A percentile compares a stretch with the other conserved stretches of the same genome.
These are phyloP conservation scores for Russula virescens DNA, from an alignment of 768 basidiomycete species.

Conservation along the genomic window DNA sequence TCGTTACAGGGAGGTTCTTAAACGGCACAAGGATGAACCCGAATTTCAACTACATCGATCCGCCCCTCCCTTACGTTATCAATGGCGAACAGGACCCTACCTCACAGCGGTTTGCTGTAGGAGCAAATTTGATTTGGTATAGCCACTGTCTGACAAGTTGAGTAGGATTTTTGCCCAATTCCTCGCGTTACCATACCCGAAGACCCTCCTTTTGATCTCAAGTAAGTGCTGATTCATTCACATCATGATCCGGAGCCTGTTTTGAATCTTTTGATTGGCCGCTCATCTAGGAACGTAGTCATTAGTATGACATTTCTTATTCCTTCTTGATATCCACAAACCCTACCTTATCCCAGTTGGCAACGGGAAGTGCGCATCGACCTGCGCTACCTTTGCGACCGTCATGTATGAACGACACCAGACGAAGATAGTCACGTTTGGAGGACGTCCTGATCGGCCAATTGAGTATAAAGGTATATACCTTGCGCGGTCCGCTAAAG, in stretches of 20 bases:
- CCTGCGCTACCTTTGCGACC: constrained; percentile 52
- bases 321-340: neutral
- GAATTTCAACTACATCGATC: constrained; percentile 31
- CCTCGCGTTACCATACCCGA: neutral
- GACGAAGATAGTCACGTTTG: constrained; percentile 46
- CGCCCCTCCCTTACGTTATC: constrained; percentile 27
- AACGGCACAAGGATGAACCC: constrained; percentile 29
- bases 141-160: neutral
- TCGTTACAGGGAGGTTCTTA: constrained; percentile 28
- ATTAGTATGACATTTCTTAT: constrained; percentile 4
- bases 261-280: too few relatives aligned
- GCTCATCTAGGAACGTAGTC: constrained; percentile 8
- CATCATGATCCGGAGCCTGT: neutral
- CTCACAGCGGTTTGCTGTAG: constrained; percentile 34
- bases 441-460: constrained; percentile 42
- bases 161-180: constrained; percentile 35
- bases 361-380: constrained; percentile 41
- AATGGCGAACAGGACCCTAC: constrained; percentile 31
- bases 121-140: neutral
- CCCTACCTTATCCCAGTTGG: neutral
- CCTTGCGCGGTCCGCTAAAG: neutral
- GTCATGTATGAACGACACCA: constrained; percentile 47
- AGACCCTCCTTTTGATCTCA: constrained; percentile 18
- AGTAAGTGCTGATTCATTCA: constrained; percentile 2
- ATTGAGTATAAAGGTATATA: constrained; percentile 24